phyloP scores from a whole-genome alignment of 2,329 filamentous ascomycete genomes.

The Diplodia intermedia region DNA sequence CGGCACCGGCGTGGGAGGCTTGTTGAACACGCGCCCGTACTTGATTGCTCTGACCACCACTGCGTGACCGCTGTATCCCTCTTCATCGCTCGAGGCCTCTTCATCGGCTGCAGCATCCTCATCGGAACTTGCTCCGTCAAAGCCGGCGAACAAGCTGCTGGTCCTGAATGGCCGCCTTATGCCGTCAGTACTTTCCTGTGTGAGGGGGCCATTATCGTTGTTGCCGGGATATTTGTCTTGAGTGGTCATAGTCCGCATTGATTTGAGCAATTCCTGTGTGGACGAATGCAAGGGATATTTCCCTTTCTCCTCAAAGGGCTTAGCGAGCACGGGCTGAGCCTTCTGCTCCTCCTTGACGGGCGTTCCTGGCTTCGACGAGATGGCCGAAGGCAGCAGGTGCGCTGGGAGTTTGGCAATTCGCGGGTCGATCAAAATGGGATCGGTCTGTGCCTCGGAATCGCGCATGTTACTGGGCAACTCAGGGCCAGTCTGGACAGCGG shows the following conservation, averaged over 20 bases:
- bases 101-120: slow-evolving; percentile 66
- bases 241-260: slow-evolving; percentile 41
- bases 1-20: slow-evolving; percentile 51
- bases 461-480: slow-evolving; percentile 55
- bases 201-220: slow-evolving; percentile 79
- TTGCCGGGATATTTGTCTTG: slow-evolving; percentile 77
- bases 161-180: slow-evolving; percentile 75
- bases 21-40: slow-evolving; percentile 53
- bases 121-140: slow-evolving; percentile 51
- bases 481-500: slow-evolving; percentile 77
- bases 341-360: slow-evolving; percentile 39
- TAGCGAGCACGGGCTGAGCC: slow-evolving; percentile 27
- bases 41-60: slow-evolving; percentile 56
- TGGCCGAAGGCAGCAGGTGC: slow-evolving; percentile 79
- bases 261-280: slow-evolving; percentile 29
- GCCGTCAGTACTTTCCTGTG: slow-evolving; percentile 62
- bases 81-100: slow-evolving; percentile 64
- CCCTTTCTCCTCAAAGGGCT: slow-evolving; percentile 32
- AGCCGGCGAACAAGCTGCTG: slow-evolving; percentile 86
- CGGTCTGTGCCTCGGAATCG: slow-evolving; percentile 78
- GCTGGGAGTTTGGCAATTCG: slow-evolving; percentile 75
- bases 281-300: slow-evolving; percentile 31
- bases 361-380: slow-evolving; percentile 62
- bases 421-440: slow-evolving; percentile 85
- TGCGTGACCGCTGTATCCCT: slow-evolving; percentile 57